Evolutionary conservation across 1,284 basidiomycete genomes (phyloP), one percentile per base, ranked within the genome.

Genomic region (Ganoderma boninense): DNA sequence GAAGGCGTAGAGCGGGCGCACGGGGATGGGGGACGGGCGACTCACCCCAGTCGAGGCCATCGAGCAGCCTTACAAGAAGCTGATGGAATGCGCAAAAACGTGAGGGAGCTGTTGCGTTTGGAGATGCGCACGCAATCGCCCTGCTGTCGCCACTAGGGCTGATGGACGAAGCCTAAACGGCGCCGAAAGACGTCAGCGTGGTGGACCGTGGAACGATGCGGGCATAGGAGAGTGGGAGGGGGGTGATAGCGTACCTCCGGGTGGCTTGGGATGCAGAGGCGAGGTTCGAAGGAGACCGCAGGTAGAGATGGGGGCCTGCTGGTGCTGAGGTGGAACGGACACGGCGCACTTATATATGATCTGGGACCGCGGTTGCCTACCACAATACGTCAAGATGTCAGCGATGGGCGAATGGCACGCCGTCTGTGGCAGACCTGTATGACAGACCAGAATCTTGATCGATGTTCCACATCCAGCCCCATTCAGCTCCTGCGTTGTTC

Each of bases 11-110:
- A 32, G 52, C 26, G 46, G 35, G 52, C 35, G 20, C 40, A 54
- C 42, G 52, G 32, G 43, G 6, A 62, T 42, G n/a, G 26, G 56
- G 52, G 43, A 49, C 23, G n/a, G 49, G 5, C 14, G 26, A 74
- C 75, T 38, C 61, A 79, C 80, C 79, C 77, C 72, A 73, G 72
- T 68, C 76, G 82, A 83, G 80, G 75, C 80, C 82, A 73, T 76
- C 81, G 74, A 76, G 77, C 81, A 81, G 77, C 81, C 82, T 81
- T 81, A 83, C 81, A 83, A 81, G 81, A 83, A 83, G 81, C 81
- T 72, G 78, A 82, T 82, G 81, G 80, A 82, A 81, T 77, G 80
- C 73, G 75, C 74, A 75, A 73, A 76, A 75, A 72, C 74, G 77
- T 75, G 79, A 79, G 77, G 76, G 79, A 79, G 71, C 77, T 78